These are phyloP conservation scores for Petunia axillaris DNA, from an alignment of 257 asterid species.

Conservation along the genomic window DNA sequence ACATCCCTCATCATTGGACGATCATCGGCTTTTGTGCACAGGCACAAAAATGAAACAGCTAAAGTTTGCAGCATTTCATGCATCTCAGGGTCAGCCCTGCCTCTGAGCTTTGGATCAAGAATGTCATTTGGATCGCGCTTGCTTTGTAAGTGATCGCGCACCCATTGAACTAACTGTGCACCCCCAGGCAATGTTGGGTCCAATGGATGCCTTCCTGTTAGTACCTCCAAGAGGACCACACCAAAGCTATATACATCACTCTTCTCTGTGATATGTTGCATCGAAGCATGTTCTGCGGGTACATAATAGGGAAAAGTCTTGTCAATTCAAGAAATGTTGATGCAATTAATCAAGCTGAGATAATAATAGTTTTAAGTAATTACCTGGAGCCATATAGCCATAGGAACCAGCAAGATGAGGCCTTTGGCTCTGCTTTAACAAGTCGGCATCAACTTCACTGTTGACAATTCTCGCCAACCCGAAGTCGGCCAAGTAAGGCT, in stretches of 20 bases:
- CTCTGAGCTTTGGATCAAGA: conserved; percentile 88
- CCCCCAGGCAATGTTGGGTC: conserved; percentile 92
- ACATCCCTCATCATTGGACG: conserved; percentile 96
- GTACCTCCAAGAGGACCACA: conserved; percentile 78
- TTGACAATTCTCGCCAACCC: conserved; percentile 81
- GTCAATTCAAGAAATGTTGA: conserved; percentile 28
- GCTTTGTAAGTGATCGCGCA: conserved; percentile 64
- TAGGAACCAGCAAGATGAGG: conserved; percentile 94
- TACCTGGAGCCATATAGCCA: conserved; percentile 99
- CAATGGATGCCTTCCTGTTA: conserved; percentile 93
- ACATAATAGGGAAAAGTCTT: conserved; percentile 6
- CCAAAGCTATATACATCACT: conserved; percentile 95
- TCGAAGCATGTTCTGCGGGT: conserved; percentile 81
- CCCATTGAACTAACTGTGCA: conserved; percentile 88
- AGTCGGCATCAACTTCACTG: conserved; percentile 35
- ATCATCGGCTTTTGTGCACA: conserved; percentile 63
- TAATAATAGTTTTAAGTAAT: conserved; percentile 13
- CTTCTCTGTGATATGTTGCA: conserved; percentile 74
- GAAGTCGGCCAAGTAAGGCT: conserved; percentile 88
- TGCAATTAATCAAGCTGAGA: background rate
- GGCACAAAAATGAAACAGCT: conserved; percentile 88
- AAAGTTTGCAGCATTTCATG: conserved; percentile 95
- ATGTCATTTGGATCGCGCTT: conserved; percentile 65
- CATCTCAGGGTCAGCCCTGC: conserved; percentile 89
- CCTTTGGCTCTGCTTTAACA: conserved; percentile 58